Conservation (phyloP, 208 protist genomes). For the Eutreptiella sp. region DNA sequence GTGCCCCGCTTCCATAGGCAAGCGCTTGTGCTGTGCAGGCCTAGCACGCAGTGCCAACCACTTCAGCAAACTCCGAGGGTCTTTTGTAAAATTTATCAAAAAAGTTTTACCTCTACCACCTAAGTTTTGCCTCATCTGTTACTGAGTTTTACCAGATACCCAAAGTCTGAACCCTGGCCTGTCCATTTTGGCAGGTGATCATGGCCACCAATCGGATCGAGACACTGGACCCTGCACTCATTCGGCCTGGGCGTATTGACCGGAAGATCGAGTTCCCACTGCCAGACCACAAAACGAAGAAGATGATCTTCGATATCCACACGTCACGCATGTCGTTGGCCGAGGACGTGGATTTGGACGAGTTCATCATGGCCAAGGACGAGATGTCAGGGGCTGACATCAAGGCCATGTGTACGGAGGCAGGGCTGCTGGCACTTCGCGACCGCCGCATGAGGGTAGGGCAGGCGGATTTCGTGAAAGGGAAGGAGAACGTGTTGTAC, state of each 20-base stretch:
- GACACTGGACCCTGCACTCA: constrained; percentile 98
- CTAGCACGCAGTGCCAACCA: too few relatives aligned
- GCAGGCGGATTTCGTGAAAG: constrained; percentile 97
- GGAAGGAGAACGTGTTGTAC: constrained; percentile 99
- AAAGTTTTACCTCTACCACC: too few relatives aligned
- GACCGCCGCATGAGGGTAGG: constrained; percentile 99
- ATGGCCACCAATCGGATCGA: constrained; percentile 99
- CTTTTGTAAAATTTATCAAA: too few relatives aligned
- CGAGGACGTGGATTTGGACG: constrained; percentile 97
- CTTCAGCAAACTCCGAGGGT: too few relatives aligned
- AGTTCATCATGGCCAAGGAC: constrained; percentile 99
- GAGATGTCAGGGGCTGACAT: constrained; percentile 99
- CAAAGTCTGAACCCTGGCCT: too few relatives aligned
- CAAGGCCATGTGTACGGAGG: constrained; percentile 99
- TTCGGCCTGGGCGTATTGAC: constrained; percentile 99
- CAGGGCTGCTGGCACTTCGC: constrained; percentile 97
- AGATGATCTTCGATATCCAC: constrained; percentile 99
- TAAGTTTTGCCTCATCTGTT: too few relatives aligned
- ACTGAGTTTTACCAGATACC: too few relatives aligned
- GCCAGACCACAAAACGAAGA: constrained; percentile 97
- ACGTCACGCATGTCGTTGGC: constrained; percentile 97
- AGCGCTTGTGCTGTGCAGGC: too few relatives aligned
- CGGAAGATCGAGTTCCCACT: constrained; percentile 99
- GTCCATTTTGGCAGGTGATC: too few relatives aligned
- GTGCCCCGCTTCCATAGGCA: constrained; percentile 35